Evolutionary conservation across 164 flowering plant genomes (phyloP).

Genomic region (Vitis vinifera): DNA sequence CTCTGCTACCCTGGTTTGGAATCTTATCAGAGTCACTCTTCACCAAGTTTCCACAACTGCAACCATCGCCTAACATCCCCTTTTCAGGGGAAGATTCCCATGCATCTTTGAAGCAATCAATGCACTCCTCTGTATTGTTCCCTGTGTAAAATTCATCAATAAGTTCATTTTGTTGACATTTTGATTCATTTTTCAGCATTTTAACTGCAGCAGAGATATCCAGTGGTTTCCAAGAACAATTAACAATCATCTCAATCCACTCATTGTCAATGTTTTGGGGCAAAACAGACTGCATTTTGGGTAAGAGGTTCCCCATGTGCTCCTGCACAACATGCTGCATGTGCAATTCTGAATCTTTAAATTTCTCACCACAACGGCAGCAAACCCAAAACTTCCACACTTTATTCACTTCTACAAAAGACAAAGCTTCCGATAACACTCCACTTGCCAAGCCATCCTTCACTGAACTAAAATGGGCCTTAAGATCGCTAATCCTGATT

Average conservation of each 20-base stretch:
- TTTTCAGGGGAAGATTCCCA: constrained; percentile 55
- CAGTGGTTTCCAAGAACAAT: constrained; percentile 82
- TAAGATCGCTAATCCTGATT: constrained; percentile 53
- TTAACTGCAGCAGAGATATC: constrained; percentile 67
- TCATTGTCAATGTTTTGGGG: constrained; percentile 69
- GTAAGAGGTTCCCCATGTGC: constrained; percentile 71
- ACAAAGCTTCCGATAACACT: constrained; percentile 66
- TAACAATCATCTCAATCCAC: constrained; percentile 82
- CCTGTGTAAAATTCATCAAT: constrained; percentile 30
- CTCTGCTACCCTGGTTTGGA: constrained; percentile 33
- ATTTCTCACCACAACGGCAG: constrained; percentile 73
- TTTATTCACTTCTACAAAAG: constrained; percentile 52
- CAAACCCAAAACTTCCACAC: constrained; percentile 88
- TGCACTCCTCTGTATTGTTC: constrained; percentile 28
- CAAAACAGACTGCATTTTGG: constrained; percentile 63
- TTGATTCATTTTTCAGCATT: constrained; percentile 50
- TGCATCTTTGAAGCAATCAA: constrained; percentile 49
- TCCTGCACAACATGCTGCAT: constrained; percentile 80
- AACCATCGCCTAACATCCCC: constrained; percentile 28
- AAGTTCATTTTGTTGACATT: constrained; percentile 29
- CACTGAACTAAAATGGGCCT: constrained; percentile 47
- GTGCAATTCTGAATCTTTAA: constrained; percentile 55
- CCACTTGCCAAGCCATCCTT: constrained; percentile 63
- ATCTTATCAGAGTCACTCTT: constrained; percentile 27
- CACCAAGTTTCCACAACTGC: constrained; percentile 27